A percentile compares a stretch with the other conserved stretches of the same genome.
phyloP scores from a whole-genome alignment of 148 eudicot species.

The Persicaria tinctoria region DNA sequence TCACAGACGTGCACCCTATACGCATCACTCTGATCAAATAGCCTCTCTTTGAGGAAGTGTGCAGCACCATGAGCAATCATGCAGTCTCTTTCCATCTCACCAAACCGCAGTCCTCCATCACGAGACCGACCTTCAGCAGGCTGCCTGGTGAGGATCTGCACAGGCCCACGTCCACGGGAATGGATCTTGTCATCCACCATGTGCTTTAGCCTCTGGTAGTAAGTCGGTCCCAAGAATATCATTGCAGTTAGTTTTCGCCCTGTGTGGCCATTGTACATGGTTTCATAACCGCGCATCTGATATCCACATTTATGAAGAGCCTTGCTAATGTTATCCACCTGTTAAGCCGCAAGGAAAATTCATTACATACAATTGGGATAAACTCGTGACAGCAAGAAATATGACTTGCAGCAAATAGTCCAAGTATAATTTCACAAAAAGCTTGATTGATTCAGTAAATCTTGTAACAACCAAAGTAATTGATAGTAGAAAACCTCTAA shows the following conservation, averaged over 20 bases:
- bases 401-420: not conserved
- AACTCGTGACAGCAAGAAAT: not conserved
- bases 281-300: conserved; percentile 98
- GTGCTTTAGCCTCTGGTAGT: conserved; percentile 93
- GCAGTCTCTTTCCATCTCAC: conserved; percentile 98
- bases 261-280: conserved; percentile 98
- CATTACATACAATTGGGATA: not conserved
- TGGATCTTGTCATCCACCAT: conserved; percentile 99
- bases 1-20: conserved; percentile 94
- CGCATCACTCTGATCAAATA: conserved; percentile 97
- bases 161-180: conserved; percentile 97
- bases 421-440: not conserved
- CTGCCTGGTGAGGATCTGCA: conserved; percentile 91
- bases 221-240: conserved; percentile 98
- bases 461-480: not conserved
- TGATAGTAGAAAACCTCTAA: not conserved
- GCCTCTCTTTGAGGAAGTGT: conserved; percentile 87
- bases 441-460: not conserved
- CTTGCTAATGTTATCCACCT: conserved; percentile 95
- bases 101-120: conserved; percentile 95
- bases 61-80: conserved; percentile 99
- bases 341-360: not conserved
- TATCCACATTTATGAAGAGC: conserved; percentile 98
- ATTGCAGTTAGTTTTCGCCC: conserved; percentile 74
- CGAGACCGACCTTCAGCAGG: conserved; percentile 99